phyloP scores from a whole-genome alignment of 2,329 filamentous ascomycete species.

The Ascochyta pisi region DNA sequence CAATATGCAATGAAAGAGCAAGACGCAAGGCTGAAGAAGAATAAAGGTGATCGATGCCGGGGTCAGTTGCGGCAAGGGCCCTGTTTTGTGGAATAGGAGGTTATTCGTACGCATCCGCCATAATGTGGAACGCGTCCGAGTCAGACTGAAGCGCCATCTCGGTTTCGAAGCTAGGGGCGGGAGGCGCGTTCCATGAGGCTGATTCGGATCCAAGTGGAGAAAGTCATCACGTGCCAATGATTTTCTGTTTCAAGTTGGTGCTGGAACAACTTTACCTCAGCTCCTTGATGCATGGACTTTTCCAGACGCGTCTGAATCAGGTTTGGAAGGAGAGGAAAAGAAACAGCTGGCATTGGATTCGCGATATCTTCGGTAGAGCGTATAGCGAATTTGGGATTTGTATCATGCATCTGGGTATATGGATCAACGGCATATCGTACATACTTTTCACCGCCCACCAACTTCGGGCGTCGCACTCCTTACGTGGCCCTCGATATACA shows the following conservation, averaged over 20 bases:
- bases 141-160: conserved; percentile 11
- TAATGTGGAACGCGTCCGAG: conserved; percentile 12
- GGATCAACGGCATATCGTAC: background rate
- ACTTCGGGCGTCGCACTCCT: conserved; percentile 22
- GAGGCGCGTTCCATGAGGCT: conserved; percentile 6
- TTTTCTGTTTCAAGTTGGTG: conserved; percentile 12
- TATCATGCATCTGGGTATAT: conserved; percentile 3
- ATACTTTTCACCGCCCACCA: conserved; percentile 21
- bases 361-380: background rate
- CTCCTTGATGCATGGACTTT: conserved; percentile 10
- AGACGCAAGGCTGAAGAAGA: background rate
- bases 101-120: conserved; percentile 6
- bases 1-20: background rate
- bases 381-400: background rate
- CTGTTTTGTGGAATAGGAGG: conserved; percentile 11
- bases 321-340: background rate
- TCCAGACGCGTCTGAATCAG: conserved; percentile 6
- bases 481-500: conserved; percentile 29
- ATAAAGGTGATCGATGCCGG: background rate
- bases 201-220: conserved; percentile 11
- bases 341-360: background rate
- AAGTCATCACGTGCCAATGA: conserved; percentile 6
- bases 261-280: conserved; percentile 10
- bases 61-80: background rate
- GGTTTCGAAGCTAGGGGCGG: conserved; percentile 11